Percentiles rank a stretch among this genome's conserved stretches.
These are phyloP conservation scores for Aspergillus proliferans DNA, from an alignment of 2,329 filamentous ascomycete species.

Conservation along the genomic window DNA sequence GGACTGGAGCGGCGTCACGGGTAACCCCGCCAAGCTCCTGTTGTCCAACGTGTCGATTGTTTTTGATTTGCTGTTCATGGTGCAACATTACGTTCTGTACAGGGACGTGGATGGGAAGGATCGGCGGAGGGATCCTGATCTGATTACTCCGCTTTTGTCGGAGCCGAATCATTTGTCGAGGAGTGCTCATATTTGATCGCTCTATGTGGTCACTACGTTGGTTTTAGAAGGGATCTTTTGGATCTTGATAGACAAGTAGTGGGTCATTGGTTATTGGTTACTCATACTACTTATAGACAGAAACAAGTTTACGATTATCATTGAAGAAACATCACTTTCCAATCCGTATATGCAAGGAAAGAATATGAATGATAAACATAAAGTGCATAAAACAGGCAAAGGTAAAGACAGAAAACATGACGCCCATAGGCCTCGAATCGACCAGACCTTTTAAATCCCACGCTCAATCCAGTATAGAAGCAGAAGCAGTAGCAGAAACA, in stretches of 20 bases:
- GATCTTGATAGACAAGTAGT: too few species aligned
- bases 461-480: slow-evolving; percentile 6
- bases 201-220: too few species aligned
- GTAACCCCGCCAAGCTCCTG: slow-evolving; percentile 85
- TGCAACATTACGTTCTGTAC: slow-evolving; percentile 85
- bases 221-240: too few species aligned
- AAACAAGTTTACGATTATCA: not conserved
- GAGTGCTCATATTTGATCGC: slow-evolving; percentile 3
- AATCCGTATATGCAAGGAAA: not conserved
- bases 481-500: slow-evolving; percentile 6
- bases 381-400: not conserved
- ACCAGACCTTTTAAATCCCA: slow-evolving; percentile 2
- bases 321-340: not conserved
- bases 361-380: not conserved
- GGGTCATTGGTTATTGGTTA: too few species aligned
- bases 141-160: slow-evolving; percentile 25
- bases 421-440: slow-evolving; percentile 1
- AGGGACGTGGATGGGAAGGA: slow-evolving; percentile 22
- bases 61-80: slow-evolving; percentile 80
- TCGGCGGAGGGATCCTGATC: slow-evolving; percentile 11
- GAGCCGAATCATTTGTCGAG: slow-evolving; percentile 10
- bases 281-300: too few species aligned
- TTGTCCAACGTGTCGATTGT: slow-evolving; percentile 78
- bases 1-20: slow-evolving; percentile 85
- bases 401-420: slow-evolving; percentile 2